Percentiles rank a stretch among this genome's conserved stretches.
Evolutionary conservation across 352 stramenopile genomes (phyloP).

Genomic region (Pythium volutum): DNA sequence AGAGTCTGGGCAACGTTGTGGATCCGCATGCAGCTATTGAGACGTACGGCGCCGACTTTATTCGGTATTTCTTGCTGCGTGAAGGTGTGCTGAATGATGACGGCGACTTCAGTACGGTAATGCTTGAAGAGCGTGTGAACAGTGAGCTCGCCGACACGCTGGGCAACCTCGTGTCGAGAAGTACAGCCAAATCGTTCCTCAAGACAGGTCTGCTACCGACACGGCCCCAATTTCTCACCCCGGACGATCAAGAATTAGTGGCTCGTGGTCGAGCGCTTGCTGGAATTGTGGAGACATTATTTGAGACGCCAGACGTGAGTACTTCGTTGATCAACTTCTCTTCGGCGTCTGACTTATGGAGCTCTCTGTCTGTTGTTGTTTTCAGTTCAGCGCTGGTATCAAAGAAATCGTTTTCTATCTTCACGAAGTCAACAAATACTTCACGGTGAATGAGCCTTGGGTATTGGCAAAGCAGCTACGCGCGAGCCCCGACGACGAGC

Average conservation of each 20-base stretch:
- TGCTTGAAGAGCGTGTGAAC: conserved; percentile 96
- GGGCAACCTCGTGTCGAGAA: conserved; percentile 85
- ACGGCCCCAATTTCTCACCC: conserved; percentile 33
- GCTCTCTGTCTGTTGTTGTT: background rate
- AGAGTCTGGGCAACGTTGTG: conserved; percentile 98
- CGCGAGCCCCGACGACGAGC: conserved; percentile 25
- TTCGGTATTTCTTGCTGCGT: conserved; percentile 91
- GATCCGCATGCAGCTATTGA: conserved; percentile 91
- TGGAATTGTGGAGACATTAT: conserved; percentile 41
- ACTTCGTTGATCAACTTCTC: background rate
- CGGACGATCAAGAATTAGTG: conserved; percentile 56
- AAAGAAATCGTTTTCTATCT: conserved; percentile 80
- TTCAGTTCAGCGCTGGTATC: conserved; percentile 62
- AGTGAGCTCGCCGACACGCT: conserved; percentile 91
- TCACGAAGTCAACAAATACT: conserved; percentile 83
- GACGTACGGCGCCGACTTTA: conserved; percentile 92
- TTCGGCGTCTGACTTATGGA: background rate
- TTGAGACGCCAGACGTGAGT: conserved; percentile 69
- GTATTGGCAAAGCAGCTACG: conserved; percentile 66
- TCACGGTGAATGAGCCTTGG: conserved; percentile 77
- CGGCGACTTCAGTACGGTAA: conserved; percentile 82
- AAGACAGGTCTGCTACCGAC: conserved; percentile 42
- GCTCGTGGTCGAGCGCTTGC: conserved; percentile 47
- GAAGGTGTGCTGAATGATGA: conserved; percentile 95
- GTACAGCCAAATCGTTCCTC: conserved; percentile 69